Evolutionary conservation across 371 early-diverging fungal genomes (phyloP).

Genomic region (Syncephalastrum racemosum): DNA sequence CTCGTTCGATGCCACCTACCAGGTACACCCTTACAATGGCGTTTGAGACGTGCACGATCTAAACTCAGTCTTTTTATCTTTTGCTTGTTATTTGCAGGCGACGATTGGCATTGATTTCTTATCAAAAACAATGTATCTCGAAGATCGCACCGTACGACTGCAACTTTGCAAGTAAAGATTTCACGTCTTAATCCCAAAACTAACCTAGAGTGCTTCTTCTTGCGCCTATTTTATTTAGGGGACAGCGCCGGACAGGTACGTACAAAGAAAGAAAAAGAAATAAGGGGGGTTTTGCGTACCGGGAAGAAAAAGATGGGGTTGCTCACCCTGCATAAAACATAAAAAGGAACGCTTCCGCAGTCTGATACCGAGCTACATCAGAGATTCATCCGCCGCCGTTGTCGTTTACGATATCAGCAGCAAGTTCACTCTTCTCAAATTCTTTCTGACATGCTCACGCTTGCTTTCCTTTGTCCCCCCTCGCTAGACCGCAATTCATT

Average conservation of each 20-base stretch:
- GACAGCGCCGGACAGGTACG: conserved; percentile 99
- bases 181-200: not conserved
- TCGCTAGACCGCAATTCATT: conserved; percentile 82
- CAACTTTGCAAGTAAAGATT: conserved; percentile 71
- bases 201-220: not conserved
- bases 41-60: not conserved
- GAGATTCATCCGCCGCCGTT: conserved; percentile 97
- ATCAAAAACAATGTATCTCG: conserved; percentile 97
- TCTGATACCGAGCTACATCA: conserved; percentile 97
- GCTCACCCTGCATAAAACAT: too few species aligned
- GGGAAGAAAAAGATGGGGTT: too few species aligned
- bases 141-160: conserved; percentile 93
- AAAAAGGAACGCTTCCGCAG: conserved; percentile 91
- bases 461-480: not conserved
- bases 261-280: not conserved
- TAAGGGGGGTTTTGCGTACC: not conserved
- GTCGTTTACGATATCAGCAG: conserved; percentile 96
- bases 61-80: not conserved
- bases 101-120: conserved; percentile 99
- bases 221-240: conserved; percentile 48
- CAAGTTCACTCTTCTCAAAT: conserved; percentile 26
- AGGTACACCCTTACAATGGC: conserved; percentile 49
- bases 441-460: not conserved
- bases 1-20: conserved; percentile 95
- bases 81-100: conserved; percentile 60